Evolutionary conservation across 2,329 filamentous ascomycete genomes (phyloP).

Genomic region (Epichloe bromicola): DNA sequence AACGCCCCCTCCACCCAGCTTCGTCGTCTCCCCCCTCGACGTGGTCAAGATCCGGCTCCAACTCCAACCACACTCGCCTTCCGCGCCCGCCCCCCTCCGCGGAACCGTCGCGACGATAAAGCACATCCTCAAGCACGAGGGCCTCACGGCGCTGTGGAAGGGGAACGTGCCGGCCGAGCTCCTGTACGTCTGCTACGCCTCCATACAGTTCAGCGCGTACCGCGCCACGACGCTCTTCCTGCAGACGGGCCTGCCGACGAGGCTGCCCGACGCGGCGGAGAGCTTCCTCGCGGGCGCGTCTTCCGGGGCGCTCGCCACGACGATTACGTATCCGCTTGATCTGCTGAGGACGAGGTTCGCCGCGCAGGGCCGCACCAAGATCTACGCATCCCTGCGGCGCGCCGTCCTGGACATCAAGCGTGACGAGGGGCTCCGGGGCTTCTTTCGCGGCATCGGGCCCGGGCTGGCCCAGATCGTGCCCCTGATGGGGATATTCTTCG

Average conservation of each 20-base stretch:
- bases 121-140: conserved; percentile 68
- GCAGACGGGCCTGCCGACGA: conserved; percentile 30
- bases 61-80: conserved; percentile 75
- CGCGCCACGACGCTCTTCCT: conserved; percentile 59
- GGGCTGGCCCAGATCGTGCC: conserved; percentile 81
- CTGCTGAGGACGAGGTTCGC: conserved; percentile 89
- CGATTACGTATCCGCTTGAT: conserved; percentile 82
- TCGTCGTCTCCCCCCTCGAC: conserved; percentile 88
- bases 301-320: conserved; percentile 73
- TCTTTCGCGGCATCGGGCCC: conserved; percentile 77
- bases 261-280: conserved; percentile 53
- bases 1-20: conserved; percentile 42
- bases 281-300: conserved; percentile 74
- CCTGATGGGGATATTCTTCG: conserved; percentile 96
- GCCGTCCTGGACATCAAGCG: conserved; percentile 61
- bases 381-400: conserved; percentile 61
- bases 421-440: conserved; percentile 65
- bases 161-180: conserved; percentile 92
- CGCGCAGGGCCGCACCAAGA: conserved; percentile 68
- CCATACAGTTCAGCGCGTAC: conserved; percentile 82
- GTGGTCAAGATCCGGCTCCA: conserved; percentile 97
- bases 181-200: conserved; percentile 85
- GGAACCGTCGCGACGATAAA: conserved; percentile 65
- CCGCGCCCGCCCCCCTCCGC: conserved; percentile 50
- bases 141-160: conserved; percentile 84